These are phyloP conservation scores for Crithidia fasciculata DNA, from an alignment of 208 protist genomes.

Conservation along the genomic window DNA sequence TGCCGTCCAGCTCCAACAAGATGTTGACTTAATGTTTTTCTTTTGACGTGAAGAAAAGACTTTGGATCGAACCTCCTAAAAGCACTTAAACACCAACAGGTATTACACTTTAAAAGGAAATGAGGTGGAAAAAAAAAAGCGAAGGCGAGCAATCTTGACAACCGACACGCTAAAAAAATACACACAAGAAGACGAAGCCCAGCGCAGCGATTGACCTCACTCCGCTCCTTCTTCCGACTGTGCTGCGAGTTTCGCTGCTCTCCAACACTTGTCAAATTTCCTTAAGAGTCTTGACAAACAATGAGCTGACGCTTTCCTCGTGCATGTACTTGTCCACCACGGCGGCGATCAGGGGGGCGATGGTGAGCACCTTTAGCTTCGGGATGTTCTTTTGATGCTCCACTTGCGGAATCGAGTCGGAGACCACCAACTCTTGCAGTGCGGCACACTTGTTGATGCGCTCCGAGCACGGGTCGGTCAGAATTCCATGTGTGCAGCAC, in stretches of 20 bases:
- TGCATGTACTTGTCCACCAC: constrained; percentile 76
- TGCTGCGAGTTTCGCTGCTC: too few relatives aligned
- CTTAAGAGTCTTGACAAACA: constrained; percentile 57
- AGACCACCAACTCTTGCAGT: constrained; percentile 92
- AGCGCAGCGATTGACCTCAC: too few relatives aligned
- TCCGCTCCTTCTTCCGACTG: not conserved
- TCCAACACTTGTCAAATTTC: not conserved
- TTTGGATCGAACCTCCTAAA: not conserved
- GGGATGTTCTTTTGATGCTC: constrained; percentile 67
- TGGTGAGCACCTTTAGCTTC: constrained; percentile 90
- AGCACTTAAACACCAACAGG: constrained; percentile 4
- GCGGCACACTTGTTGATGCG: constrained; percentile 84
- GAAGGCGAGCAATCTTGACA: not conserved
- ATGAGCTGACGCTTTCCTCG: constrained; percentile 71
- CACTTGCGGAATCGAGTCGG: constrained; percentile 94
- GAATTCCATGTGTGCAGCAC: constrained; percentile 95
- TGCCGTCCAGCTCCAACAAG: too few relatives aligned
- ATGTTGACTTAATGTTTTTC: not conserved
- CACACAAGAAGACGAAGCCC: not conserved
- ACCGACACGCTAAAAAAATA: not conserved
- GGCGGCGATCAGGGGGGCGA: constrained; percentile 88
- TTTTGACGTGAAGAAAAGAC: not conserved
- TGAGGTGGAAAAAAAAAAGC: too few relatives aligned
- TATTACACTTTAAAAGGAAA: constrained; percentile 2
- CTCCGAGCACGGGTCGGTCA: constrained; percentile 87